phyloP scores from a whole-genome alignment of 2,329 filamentous ascomycete species.

The Colletotrichum karsti region DNA sequence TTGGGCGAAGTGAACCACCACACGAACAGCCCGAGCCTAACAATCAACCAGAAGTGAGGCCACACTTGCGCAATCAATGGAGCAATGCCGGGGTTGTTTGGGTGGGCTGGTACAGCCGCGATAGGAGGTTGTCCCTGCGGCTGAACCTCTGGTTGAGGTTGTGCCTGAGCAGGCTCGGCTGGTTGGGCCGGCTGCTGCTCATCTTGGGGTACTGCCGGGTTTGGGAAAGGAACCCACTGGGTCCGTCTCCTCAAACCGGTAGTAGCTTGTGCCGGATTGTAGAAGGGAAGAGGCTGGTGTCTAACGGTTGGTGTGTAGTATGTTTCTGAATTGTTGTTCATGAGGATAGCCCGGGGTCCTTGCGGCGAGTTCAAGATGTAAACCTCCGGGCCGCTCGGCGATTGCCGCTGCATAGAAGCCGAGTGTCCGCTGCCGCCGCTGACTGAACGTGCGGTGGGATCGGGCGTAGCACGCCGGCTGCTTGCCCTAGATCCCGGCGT shows the following conservation, averaged over 20 bases:
- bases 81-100: constrained; percentile 47
- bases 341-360: constrained; percentile 65
- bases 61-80: constrained; percentile 55
- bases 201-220: constrained; percentile 30
- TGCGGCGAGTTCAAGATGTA: constrained; percentile 69
- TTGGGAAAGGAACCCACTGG: constrained; percentile 24
- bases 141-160: constrained; percentile 35
- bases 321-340: constrained; percentile 60
- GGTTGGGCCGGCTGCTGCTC: constrained; percentile 18
- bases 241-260: constrained; percentile 17
- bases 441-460: constrained; percentile 44
- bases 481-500: constrained; percentile 45
- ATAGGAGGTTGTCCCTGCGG: constrained; percentile 37
- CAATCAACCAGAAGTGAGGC: constrained; percentile 70
- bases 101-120: constrained; percentile 40
- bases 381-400: constrained; percentile 54
- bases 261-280: constrained; percentile 13
- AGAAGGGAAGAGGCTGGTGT: background rate
- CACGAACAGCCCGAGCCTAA: constrained; percentile 66
- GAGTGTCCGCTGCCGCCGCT: constrained; percentile 38
- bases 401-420: constrained; percentile 29
- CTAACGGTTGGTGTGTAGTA: constrained; percentile 57
- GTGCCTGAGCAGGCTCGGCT: constrained; percentile 27
- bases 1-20: constrained; percentile 71
- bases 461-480: constrained; percentile 58